phyloP scores from a whole-genome alignment of 768 basidiomycete species.

The Lactarius deliciosus region DNA sequence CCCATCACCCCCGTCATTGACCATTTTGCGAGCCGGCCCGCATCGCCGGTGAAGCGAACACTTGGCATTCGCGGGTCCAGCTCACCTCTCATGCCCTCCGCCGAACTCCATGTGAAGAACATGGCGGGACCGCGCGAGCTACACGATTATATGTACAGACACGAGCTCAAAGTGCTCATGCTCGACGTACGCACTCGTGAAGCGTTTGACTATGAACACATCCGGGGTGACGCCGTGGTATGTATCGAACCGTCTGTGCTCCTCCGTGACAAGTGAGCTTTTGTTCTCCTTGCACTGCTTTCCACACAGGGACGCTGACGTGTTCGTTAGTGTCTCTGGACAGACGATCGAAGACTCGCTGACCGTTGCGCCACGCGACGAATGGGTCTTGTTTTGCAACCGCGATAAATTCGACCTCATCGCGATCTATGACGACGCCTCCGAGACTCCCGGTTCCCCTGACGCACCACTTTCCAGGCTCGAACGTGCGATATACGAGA shows the following conservation, averaged over 20 bases:
- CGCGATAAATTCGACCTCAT: conserved; percentile 89
- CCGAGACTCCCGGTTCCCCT: conserved; percentile 50
- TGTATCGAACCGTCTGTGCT: conserved; percentile 86
- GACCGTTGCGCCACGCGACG: conserved; percentile 63
- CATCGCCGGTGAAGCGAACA: conserved; percentile 41
- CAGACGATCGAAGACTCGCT: conserved; percentile 72
- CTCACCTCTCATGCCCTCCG: conserved; percentile 38
- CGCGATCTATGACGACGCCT: conserved; percentile 74
- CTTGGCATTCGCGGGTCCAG: conserved; percentile 46
- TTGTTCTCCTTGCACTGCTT: neutral
- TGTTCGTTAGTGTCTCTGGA: conserved; percentile 55
- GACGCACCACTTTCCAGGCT: conserved; percentile 59
- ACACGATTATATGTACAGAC: conserved; percentile 45
- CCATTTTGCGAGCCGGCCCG: conserved; percentile 59
- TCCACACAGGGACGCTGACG: conserved; percentile 2
- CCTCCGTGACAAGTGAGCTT: conserved; percentile 60
- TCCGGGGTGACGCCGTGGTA: conserved; percentile 65
- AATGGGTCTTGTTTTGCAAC: conserved; percentile 73
- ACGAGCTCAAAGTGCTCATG: conserved; percentile 67
- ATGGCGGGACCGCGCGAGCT: conserved; percentile 34
- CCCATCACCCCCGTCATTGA: conserved; percentile 60
- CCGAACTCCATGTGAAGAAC: conserved; percentile 33
- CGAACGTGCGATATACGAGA: conserved; percentile 67
- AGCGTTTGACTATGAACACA: conserved; percentile 73
- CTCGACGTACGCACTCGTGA: conserved; percentile 81